Base-by-base conservation (phyloP, 179 eudicot species). In the Vitellaria paradoxa region DNA sequence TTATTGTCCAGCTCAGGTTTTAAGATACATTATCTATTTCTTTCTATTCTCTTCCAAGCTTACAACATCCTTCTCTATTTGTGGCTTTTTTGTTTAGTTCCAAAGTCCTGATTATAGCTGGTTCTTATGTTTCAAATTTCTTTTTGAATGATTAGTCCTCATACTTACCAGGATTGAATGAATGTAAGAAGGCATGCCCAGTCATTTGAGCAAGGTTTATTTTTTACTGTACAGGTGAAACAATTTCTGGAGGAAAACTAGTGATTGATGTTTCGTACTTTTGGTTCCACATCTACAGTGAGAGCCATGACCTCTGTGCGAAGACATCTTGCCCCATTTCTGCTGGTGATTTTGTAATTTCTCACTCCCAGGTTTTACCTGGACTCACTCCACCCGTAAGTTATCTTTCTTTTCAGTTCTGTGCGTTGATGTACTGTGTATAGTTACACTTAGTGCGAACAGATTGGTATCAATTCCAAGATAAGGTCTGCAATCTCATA, bases 341-440 rank as follows among this genome's bases (percentile, higher is more conserved):
- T 40, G 49, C 86, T 23, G 95, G 93, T 68, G 91, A 92, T 75
- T 92, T 92, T 77, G 83, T 87, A 60, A 85, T 92, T 72, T 86
- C 97, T 78, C 93, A 91, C 84, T 86, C 97, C 53, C 89, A 89
- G 78, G 79, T 77, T n/a, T 79, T 91, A 80, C 96, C 97, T 52
- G 85, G 77, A 63, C 80, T 63, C 66, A 88, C 95, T 81, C 93
- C 95, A 56, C 95, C 95, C 69, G 95, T 92, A 79, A 88, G 95
- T 76, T 76, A 52, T 52, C 65, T 68, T 69, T 65, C 53, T 8
- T 17, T 14, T 40, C 37, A 5, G 1, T 70, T 21, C 6, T 21
- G n/a, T 21, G 40, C 30, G 14, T 53, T 52, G 56, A 40, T 23
- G 15, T 70, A 18, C 66, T 11, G 3, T 5, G 45, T 42, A 56